Evolutionary conservation across 2,329 filamentous ascomycete species (phyloP), one percentile per base, ranked within the genome.

Genomic region (Coniochaeta prunicola): DNA sequence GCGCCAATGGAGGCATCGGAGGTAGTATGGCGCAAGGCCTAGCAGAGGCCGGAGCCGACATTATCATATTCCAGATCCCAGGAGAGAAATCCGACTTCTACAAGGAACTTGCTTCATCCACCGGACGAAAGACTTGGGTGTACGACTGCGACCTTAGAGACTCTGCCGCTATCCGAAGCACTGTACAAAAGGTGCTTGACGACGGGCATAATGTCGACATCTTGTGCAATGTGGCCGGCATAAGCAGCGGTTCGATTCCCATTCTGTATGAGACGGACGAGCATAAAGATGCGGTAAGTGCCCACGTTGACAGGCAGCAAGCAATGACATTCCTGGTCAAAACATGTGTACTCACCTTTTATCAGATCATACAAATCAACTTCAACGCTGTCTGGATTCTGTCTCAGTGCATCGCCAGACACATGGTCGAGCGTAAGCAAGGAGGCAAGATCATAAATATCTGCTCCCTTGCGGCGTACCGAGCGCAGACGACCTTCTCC

Each of bases 361-460:
- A 9, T 40, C 21, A 58, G 54, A 50, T 61, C 48, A 57, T 58
- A 4, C 60, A 61, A 28, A 59, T 61, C 36, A 50, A 61, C 56
- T 61, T 61, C 57, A 57, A 64, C 33, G 40, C 62, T 1, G 61
- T 61, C 2, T 64, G 50, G 34, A 53, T 59, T 4, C 33, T 64
- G 24, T 64, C 61, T 1, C 63, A 62, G 42, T 56, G 48, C 28
- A 28, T 63, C 15, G 63, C 26, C 0, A 19, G 33, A 24, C 61
- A 63, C 59, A 62, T 64, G 61, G 54, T 58, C 12, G 58, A 58
- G 45, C 61, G 58, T n/a, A 33, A 53, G 1, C 36, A 30, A 8
- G 61, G 61, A 19, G 63, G 63, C 34, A 64, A 63, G 48, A 63
- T 63, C 40, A 64, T 64, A 57, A 64, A 63, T 57, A 57, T 64